Evolutionary conservation across 306 rosid genomes (phyloP).

Genomic region (Begonia peltatifolia): DNA sequence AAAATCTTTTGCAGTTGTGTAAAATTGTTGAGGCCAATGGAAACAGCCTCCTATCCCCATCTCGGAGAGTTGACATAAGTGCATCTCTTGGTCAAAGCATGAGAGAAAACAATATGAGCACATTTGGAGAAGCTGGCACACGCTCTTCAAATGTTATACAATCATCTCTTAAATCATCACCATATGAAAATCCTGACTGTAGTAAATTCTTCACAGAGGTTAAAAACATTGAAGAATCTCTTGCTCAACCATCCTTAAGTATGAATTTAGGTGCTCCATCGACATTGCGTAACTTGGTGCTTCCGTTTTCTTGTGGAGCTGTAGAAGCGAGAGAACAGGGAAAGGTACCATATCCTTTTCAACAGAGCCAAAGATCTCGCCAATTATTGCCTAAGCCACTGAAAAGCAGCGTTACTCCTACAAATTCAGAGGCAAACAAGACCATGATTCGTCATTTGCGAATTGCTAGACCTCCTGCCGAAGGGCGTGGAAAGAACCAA

Average conservation of each 20-base stretch:
- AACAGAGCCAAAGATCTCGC: constrained; percentile 52
- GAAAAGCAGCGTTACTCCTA: constrained; percentile 23
- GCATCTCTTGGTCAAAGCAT: constrained; percentile 26
- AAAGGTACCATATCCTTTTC: constrained; percentile 42
- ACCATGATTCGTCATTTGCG: constrained; percentile 32
- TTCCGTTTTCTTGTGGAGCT: constrained; percentile 34
- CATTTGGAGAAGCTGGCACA: constrained; percentile 29
- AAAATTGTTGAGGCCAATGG: constrained; percentile 71
- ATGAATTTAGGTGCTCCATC: constrained; percentile 64
- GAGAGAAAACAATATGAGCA: constrained; percentile 25
- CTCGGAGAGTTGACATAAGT: constrained; percentile 29
- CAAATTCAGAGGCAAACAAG: constrained; percentile 39
- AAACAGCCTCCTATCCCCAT: constrained; percentile 27
- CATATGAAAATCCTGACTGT: constrained; percentile 38
- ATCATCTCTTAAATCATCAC: constrained; percentile 37
- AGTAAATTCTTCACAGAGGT: constrained; percentile 37
- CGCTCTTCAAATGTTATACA: constrained; percentile 35
- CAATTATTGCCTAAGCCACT: constrained; percentile 59
- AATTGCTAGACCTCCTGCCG: constrained; percentile 86
- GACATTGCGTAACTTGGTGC: constrained; percentile 25
- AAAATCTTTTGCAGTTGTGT: constrained; percentile 74
- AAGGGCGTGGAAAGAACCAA: constrained; percentile 86
- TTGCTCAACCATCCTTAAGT: constrained; percentile 47
- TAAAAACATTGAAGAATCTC: constrained; percentile 31
- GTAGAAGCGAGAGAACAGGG: constrained; percentile 47